Conservation (phyloP, 495 filamentous ascomycete genomes). For the Paragyromitra xinjiangensis region DNA sequence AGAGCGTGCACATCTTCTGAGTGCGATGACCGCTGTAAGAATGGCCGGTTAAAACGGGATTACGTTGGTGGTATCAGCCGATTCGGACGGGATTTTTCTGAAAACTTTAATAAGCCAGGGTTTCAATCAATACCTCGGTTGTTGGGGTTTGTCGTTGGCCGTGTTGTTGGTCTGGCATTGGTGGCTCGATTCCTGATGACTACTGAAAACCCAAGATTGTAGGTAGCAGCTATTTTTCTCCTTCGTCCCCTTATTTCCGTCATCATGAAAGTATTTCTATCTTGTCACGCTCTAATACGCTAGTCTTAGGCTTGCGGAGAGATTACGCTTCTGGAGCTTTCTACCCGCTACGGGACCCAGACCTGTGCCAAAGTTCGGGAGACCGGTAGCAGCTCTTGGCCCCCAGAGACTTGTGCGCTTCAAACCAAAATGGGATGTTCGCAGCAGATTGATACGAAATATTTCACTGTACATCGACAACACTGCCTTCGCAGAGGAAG, state of each 20-base stretch:
- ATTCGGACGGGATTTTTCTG: neutral
- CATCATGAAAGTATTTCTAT: neutral
- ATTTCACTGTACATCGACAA: slow-evolving; percentile 31
- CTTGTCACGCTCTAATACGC: neutral
- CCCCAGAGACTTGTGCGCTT: neutral
- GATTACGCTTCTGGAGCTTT: slow-evolving; percentile 34
- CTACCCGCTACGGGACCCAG: neutral
- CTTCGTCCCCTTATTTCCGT: neutral
- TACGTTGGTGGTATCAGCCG: neutral
- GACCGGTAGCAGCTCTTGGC: neutral
- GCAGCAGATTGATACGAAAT: slow-evolving; percentile 3
- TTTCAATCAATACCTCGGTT: slow-evolving; percentile 14
- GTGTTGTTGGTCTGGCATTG: slow-evolving; percentile 35
- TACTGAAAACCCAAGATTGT: slow-evolving; percentile 49
- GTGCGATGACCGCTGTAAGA: neutral
- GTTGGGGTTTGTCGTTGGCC: slow-evolving; percentile 34
- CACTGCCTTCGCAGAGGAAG: neutral
- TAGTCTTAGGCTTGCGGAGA: slow-evolving; percentile 27
- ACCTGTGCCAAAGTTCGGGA: neutral
- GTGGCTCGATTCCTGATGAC: slow-evolving; percentile 42
- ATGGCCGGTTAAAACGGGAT: neutral
- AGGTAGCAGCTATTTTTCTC: neutral
- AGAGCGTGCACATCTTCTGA: neutral
- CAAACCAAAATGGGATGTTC: neutral
- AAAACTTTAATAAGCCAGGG: slow-evolving; percentile 4